Conservation (phyloP, 371 early-diverging fungal species). For the Furculomyces boomerangus region DNA sequence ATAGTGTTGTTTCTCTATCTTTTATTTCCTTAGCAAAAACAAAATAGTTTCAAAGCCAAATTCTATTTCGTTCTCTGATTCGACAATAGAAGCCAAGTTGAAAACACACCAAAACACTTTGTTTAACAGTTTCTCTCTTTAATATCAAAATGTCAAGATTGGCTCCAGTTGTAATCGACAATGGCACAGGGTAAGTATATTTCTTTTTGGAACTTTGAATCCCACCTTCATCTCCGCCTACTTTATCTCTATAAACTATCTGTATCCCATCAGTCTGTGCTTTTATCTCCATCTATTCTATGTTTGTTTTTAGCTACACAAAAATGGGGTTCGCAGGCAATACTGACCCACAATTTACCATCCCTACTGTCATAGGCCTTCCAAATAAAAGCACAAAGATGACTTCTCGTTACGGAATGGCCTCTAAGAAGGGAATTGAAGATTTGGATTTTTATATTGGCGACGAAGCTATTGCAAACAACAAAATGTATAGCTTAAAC, state of each 20-base stretch:
- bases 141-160: constrained; percentile 15
- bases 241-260: background rate
- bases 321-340: constrained; percentile 97
- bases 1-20: no score
- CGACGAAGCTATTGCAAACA: constrained; percentile 81
- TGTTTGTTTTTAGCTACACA: constrained; percentile 72
- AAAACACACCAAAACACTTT: no score
- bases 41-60: no score
- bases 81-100: no score
- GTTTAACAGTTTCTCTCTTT: no score
- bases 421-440: constrained; percentile 91
- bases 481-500: constrained; percentile 62
- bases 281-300: background rate
- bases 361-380: constrained; percentile 70
- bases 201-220: background rate
- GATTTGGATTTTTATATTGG: constrained; percentile 96
- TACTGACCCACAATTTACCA: constrained; percentile 86
- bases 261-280: background rate
- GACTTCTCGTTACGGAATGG: constrained; percentile 39
- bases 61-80: no score
- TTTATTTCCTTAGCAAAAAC: no score
- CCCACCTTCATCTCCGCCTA: background rate
- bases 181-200: constrained; percentile 72
- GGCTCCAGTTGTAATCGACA: constrained; percentile 68
- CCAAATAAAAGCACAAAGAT: constrained; percentile 13